Base-by-base conservation (phyloP, 495 filamentous ascomycete species). In the Letharia lupina region DNA sequence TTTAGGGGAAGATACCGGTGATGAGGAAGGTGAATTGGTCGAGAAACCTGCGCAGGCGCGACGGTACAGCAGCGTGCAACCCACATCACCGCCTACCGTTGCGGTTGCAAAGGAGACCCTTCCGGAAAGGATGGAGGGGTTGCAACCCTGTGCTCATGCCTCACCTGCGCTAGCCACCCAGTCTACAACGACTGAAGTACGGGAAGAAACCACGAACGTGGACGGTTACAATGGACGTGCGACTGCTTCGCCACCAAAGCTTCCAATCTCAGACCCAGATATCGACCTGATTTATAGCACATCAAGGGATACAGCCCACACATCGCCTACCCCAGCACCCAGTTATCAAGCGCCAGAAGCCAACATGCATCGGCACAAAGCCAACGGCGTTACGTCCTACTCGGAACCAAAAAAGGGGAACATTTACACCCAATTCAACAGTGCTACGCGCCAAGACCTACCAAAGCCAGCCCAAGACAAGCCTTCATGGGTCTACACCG, bases 21-120 rank as follows among this genome's bases (percentile, higher is more conserved):
- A 62, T 42, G 69, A 68, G n/a, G 69, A 67, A 13, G 65, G 68
- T 33, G 70, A 69, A 73, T 78, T 40, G 28, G 65, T 37, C 9
- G 58, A 62, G 31, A 58, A 61, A 2, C 39, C 15, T 12, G 35
- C 44, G n/a, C 41, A 48, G 33, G 54, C 2, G 20, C 54, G 6
- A 57, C 54, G 33, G 37, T 35, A 35, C 13, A 57, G 54, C 42
- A 65, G 63, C 16, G 42, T 65, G 11, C 54, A 39, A 35, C 58
- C 63, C 15, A 48, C 31, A 12, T 59, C 41, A 35, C 63, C 54
- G 20, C 54, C 63, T 4, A 28, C 56, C 18, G 28, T 47, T 23
- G 23, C 54, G n/a, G 42, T 50, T 37, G 39, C 63, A 37, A 65
- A 58, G 2, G 63, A 65, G 52, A 12, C 42, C 12, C 12, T 60